phyloP scores from a whole-genome alignment of 306 rosid genomes.

The Medicago arabica region DNA sequence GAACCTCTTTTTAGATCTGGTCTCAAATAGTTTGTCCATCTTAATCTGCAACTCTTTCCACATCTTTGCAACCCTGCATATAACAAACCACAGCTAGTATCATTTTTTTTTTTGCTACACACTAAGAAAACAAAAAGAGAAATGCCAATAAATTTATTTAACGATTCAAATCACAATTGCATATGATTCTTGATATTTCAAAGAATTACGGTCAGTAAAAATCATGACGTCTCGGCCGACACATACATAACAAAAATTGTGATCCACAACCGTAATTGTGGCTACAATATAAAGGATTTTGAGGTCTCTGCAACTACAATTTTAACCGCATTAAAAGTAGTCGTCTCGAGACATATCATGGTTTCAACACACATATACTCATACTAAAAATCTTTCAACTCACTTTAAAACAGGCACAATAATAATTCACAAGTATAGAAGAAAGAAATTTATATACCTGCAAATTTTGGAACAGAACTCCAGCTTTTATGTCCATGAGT shows the following conservation, averaged over 20 bases:
- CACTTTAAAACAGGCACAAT: not conserved
- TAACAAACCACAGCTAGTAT: not conserved
- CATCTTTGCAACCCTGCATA: constrained; percentile 77
- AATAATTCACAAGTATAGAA: not conserved
- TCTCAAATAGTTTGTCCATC: constrained; percentile 89
- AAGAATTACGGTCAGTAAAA: not conserved
- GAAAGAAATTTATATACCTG: constrained; percentile 52
- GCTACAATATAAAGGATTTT: too few species aligned
- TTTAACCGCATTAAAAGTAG: not conserved
- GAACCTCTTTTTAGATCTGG: constrained; percentile 87
- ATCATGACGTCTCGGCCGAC: too few species aligned
- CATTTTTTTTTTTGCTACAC: not conserved
- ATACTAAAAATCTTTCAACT: not conserved
- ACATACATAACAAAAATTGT: too few species aligned
- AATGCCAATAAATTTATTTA: too few species aligned
- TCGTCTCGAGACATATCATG: not conserved
- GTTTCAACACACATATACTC: not conserved
- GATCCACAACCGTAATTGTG: too few species aligned
- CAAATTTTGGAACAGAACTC: constrained; percentile 81
- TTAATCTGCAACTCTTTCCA: constrained; percentile 87
- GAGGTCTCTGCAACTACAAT: too few species aligned
- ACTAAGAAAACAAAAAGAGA: too few species aligned
- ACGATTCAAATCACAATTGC: not conserved
- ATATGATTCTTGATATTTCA: not conserved
- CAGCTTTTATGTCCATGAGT: constrained; percentile 73